Percentiles rank a stretch among this genome's conserved stretches.
phyloP scores from a whole-genome alignment of 169 alveolate genomes.

The Plasmodium ovale region DNA sequence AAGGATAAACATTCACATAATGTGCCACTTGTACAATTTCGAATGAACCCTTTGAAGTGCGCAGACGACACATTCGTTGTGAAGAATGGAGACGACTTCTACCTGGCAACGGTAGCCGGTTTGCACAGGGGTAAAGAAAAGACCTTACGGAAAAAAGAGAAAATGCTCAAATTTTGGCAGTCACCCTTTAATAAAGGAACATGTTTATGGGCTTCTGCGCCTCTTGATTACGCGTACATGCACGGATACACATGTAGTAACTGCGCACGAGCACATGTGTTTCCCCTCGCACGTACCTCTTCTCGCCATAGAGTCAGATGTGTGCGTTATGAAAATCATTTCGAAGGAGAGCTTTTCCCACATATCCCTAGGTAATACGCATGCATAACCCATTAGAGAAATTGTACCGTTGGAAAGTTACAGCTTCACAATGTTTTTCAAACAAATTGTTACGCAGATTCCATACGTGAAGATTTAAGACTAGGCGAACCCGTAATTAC shows the following conservation, averaged over 20 bases:
- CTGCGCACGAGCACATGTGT: not conserved
- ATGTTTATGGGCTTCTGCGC: too few species aligned
- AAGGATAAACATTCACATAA: not conserved
- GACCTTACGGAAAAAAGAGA: not conserved
- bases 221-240: not conserved
- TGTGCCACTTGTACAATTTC: not conserved
- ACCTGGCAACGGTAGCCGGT: constrained; percentile 30
- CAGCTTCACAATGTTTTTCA: too few species aligned
- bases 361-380: constrained; percentile 35
- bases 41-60: constrained; percentile 14
- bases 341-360: constrained; percentile 29
- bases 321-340: constrained; percentile 64
- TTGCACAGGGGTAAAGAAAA: constrained; percentile 44
- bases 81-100: constrained; percentile 54
- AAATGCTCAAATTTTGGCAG: too few species aligned
- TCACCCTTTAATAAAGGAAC: too few species aligned
- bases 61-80: constrained; percentile 44
- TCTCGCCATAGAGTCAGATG: constrained; percentile 25
- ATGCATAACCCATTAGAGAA: too few species aligned
- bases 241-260: not conserved
- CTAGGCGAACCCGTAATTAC: constrained; percentile 61
- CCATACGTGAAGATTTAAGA: constrained; percentile 32
- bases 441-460: constrained; percentile 8
- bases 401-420: too few species aligned
- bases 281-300: not conserved